Evolutionary conservation across 768 basidiomycete genomes (phyloP), one percentile per base, ranked within the genome.

Genomic region (Saitozyma sp.): DNA sequence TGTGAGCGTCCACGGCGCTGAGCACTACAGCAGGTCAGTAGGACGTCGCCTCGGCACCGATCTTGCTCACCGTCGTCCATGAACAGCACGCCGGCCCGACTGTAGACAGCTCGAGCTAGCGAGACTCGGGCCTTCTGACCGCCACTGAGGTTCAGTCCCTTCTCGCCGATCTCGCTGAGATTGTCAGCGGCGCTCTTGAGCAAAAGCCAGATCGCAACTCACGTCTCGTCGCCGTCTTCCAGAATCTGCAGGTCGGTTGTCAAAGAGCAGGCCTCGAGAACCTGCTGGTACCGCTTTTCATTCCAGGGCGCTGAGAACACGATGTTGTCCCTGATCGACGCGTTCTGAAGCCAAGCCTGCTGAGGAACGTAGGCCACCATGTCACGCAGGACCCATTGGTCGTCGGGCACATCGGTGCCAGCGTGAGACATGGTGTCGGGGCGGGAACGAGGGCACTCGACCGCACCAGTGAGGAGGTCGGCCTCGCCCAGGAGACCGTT

Each of bases 401-500:
- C 86, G 41, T 83, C 79, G 0, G 82, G 74, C 38, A 66, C 63
- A 2, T 81, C 78, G 13, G 80, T 82, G 0, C 83, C 79, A 56
- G 89, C 88, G 6, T 81, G 81, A 0, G 89, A 88, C 69, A 94
- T 82, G 2, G 87, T 82, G 75, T 94, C 86, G 2, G 91, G 90
- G 1, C 90, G 88, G 3, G 92, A 92, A 20, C 91, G 85, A 10
- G 93, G 92, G 69, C 90, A 91, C 9, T 88, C 67, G 41, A 92
- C 79, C 70, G 92, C 89, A 0, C 93, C 93, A 17, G 88, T 81
- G 9, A 96, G 80, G 13, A 94, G 68, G 78, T 94, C 92, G 6
- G 90, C 88, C 82, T 94, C 92, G 29, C 93, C 93, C 5, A 97
- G 84, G 46, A 96, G 84, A 84, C 89, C 84, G 40, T 89, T 82